phyloP scores from a whole-genome alignment of 305 asterid species.

The Solanum hybrid region DNA sequence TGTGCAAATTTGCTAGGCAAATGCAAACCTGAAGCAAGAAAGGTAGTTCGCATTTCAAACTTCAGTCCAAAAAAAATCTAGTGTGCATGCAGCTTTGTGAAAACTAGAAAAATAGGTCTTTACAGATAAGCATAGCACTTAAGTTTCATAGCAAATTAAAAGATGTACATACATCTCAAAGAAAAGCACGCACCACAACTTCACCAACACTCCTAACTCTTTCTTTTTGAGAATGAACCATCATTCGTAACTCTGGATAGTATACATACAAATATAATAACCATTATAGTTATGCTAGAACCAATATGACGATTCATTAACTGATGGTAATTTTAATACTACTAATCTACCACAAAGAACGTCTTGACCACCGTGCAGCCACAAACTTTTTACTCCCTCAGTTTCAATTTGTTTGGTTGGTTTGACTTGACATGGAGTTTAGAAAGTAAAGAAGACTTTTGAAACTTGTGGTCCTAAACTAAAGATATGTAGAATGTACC shows the following conservation, averaged over 20 bases:
- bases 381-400: background rate
- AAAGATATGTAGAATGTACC: background rate
- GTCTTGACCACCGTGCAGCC: background rate
- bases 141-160: background rate
- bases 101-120: background rate
- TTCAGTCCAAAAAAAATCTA: background rate
- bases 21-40: constrained; percentile 1
- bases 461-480: background rate
- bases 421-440: background rate
- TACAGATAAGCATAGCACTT: background rate
- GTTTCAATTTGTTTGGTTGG: background rate
- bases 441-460: background rate
- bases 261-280: background rate
- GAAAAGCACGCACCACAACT: background rate
- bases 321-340: background rate
- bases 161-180: background rate
- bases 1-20: background rate
- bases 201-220: background rate
- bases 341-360: background rate
- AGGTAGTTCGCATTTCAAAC: background rate
- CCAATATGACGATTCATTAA: background rate
- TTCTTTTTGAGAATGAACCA: background rate
- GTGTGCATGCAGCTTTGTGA: background rate
- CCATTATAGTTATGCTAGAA: background rate
- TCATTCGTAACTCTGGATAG: background rate